A percentile compares a stretch with the other conserved stretches of the same genome.
phyloP scores from a whole-genome alignment of 2,329 filamentous ascomycete genomes.

The Sporothrix euskadiensis region DNA sequence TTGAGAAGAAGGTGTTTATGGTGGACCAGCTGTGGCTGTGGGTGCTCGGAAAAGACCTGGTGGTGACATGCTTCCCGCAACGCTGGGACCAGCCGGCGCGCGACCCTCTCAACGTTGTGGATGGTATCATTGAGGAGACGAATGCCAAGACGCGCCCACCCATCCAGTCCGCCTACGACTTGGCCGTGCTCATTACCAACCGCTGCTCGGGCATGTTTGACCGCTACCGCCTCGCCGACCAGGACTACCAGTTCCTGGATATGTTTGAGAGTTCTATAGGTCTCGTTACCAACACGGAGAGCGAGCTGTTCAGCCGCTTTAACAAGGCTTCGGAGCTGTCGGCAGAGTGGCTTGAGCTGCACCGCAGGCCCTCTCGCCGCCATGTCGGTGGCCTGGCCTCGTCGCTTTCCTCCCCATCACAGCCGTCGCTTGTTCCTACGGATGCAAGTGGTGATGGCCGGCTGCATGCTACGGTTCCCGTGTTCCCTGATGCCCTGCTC shows the following conservation, averaged over 20 bases:
- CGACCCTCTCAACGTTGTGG: slow-evolving; percentile 63
- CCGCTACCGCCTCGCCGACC: slow-evolving; percentile 57
- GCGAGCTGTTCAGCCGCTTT: slow-evolving; percentile 60
- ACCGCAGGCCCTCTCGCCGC: slow-evolving; percentile 33
- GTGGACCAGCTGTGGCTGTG: slow-evolving; percentile 70
- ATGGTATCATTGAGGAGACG: slow-evolving; percentile 64
- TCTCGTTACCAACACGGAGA: slow-evolving; percentile 53
- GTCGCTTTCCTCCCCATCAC: slow-evolving; percentile 22
- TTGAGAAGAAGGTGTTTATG: slow-evolving; percentile 64
- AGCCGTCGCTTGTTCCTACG: neutral
- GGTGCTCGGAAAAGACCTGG: slow-evolving; percentile 58
- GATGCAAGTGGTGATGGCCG: slow-evolving; percentile 24
- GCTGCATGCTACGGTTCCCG: slow-evolving; percentile 10
- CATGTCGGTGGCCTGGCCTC: neutral
- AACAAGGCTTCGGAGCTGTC: slow-evolving; percentile 59
- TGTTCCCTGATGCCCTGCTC: slow-evolving; percentile 57
- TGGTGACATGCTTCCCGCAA: slow-evolving; percentile 61
- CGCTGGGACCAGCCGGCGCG: slow-evolving; percentile 61
- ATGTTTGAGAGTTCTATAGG: slow-evolving; percentile 68
- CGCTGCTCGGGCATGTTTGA: slow-evolving; percentile 63
- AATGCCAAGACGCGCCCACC: slow-evolving; percentile 63
- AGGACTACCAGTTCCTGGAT: slow-evolving; percentile 64
- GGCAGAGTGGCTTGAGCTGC: slow-evolving; percentile 54
- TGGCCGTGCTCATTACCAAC: slow-evolving; percentile 62
- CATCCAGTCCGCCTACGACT: slow-evolving; percentile 61